Conservation (phyloP, 352 stramenopile genomes). For the Phytophthora rubi region DNA sequence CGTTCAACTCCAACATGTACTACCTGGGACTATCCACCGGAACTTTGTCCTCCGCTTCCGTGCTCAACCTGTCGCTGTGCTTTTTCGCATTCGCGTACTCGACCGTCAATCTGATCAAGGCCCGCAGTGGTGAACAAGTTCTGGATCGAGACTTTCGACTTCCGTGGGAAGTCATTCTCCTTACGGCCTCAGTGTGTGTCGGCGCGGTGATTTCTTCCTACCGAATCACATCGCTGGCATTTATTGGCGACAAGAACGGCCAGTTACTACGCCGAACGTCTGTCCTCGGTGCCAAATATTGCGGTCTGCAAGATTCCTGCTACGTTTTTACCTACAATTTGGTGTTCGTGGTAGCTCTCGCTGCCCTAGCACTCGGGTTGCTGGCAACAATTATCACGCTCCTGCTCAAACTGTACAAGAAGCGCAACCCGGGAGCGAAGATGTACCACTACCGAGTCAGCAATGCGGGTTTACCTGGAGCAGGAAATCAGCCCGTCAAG, state of each 20-base stretch:
- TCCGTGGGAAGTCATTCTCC: constrained; percentile 27
- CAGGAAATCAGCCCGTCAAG: not conserved
- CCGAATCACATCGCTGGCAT: constrained; percentile 13
- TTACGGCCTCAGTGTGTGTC: constrained; percentile 3
- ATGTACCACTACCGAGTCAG: constrained; percentile 28
- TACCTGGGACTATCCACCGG: constrained; percentile 30
- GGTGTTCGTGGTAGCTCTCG: constrained; percentile 16
- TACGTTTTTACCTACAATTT: constrained; percentile 37
- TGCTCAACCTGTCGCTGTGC: constrained; percentile 24
- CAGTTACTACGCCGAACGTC: constrained; percentile 32
- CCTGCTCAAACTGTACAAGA: constrained; percentile 15
- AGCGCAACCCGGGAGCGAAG: constrained; percentile 1
- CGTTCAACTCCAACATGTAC: constrained; percentile 39
- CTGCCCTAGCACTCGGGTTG: constrained; percentile 19
- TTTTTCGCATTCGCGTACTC: constrained; percentile 35
- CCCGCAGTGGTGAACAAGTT: constrained; percentile 21
- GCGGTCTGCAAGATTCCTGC: constrained; percentile 37
- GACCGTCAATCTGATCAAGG: constrained; percentile 31
- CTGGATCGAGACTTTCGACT: constrained; percentile 30
- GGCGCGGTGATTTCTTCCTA: constrained; percentile 17
- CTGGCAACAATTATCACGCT: constrained; percentile 22
- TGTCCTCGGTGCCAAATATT: constrained; percentile 27
- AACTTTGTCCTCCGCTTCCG: constrained; percentile 23
- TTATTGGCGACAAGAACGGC: constrained; percentile 29
- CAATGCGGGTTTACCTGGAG: constrained; percentile 10